Base-by-base conservation (phyloP, 2,329 filamentous ascomycete species). In the Coniochaeta hoffmannii region DNA sequence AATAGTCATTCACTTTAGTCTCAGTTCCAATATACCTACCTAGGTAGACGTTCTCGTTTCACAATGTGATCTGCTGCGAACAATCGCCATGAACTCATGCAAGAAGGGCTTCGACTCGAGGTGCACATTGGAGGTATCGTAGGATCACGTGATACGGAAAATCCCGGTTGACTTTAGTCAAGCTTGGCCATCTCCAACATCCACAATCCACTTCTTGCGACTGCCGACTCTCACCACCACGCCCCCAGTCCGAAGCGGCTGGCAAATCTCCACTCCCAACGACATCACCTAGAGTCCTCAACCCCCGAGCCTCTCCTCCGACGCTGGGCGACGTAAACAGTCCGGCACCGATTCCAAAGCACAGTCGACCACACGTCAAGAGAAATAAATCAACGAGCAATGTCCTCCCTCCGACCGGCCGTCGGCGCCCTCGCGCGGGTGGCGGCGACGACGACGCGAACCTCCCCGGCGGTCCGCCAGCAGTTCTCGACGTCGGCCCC, bases 191-290 rank as follows among this genome's bases (percentile, higher is more conserved):
- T 26, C 17, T 26, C 38, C 19, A 44, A 24, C 19, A 7, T 24
- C 4, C 38, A 44, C 38, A 44, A 26, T 44, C 22, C 19, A 44
- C 14, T n/a, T n/a, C n/a, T n/a, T n/a, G n/a, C 35, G 5, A 38
- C 36, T 38, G 17, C 19, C 41, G 19, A 2, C 9, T 14, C 11
- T 28, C 8, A 46, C 24, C 41, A 46, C 41, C 41, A 46, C 41
- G 17, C 41, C 41, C 34, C 41, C 24, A 26, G 41, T 46, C 41
- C 14, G 14, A 46, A 28, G 41, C 41, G 41, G 41, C 41, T 46
- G 41, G 41, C 41, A 46, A 46, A 46, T 46, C 41, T 46, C 41
- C 41, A 46, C 41, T 46, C 41, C 41, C 24, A 46, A 46, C 41
- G 41, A 46, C 41, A 46, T 46, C 41, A 46, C 22, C 41, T 24